A percentile compares a stretch with the other conserved stretches of the same genome.
These are phyloP conservation scores for Nosema muscidifuracis DNA, from an alignment of 371 early-diverging fungal species.

Conservation along the genomic window DNA sequence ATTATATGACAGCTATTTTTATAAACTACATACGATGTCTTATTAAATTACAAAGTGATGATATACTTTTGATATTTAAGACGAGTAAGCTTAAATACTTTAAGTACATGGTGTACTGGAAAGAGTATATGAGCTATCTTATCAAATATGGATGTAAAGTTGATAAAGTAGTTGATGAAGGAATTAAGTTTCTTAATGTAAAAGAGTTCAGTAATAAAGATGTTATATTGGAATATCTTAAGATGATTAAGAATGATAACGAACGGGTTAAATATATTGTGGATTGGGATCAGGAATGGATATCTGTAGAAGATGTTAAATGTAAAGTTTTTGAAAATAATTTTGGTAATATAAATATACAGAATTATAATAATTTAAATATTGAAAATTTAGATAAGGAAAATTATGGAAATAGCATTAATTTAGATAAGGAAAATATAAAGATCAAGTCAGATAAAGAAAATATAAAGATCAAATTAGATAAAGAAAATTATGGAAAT, in stretches of 20 bases:
- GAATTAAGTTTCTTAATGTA: conserved; percentile 48
- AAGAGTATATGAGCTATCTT: conserved; percentile 45
- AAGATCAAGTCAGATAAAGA: neutral
- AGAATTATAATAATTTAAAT: neutral
- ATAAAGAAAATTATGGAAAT: neutral
- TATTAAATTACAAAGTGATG: neutral
- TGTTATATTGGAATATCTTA: conserved; percentile 39
- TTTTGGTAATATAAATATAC: neutral
- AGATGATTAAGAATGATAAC: conserved; percentile 2
- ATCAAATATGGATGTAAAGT: conserved; percentile 26
- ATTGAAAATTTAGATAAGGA: neutral
- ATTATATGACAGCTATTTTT: neutral
- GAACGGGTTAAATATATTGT: neutral
- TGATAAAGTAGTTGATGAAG: conserved; percentile 46
- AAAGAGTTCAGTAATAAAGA: conserved; percentile 55
- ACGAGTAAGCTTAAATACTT: conserved; percentile 55
- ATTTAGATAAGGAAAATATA: neutral
- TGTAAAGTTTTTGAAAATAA: too few species aligned
- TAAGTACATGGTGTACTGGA: conserved; percentile 51
- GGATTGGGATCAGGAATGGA: neutral
- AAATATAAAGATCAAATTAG: neutral
- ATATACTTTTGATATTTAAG: conserved; percentile 40
- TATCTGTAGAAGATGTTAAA: neutral
- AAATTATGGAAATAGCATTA: neutral
- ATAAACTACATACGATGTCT: neutral